Base-by-base conservation (phyloP, 2,329 filamentous ascomycete species). In the Alternaria sp. region DNA sequence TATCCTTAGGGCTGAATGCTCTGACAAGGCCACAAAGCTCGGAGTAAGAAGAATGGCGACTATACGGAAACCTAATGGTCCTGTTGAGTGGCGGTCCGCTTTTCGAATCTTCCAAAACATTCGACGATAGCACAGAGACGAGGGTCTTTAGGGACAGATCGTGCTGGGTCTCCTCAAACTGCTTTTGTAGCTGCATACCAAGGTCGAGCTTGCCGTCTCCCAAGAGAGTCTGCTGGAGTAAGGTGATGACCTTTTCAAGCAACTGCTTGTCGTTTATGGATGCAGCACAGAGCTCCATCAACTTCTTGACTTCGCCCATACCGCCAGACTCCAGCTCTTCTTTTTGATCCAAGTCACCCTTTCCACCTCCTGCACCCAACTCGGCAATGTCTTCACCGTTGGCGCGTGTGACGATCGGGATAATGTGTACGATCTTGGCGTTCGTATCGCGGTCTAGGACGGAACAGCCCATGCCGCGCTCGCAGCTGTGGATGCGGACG, bases 11-110 rank as follows among this genome's bases (percentile, higher is more conserved):
- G 26, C 82, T 86, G 70, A 97, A 91, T 0, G 84, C 83, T 4
- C 83, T 76, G 1, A 97, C 84, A 1, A 97, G 81, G 57, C 88
- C 81, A 66, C 92, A 91, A 3, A 97, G 85, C 76, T 97, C 95
- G 0, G 84, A 82, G 63, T 96, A 95, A 0, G 93, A 97, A 0
- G 95, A 96, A 78, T 98, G 95, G 1, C 95, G 87, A 0, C 95
- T 95, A 74, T 94, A 97, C 0, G 94, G 92, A 68, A 97, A 97
- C 19, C 82, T 84, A 23, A 81, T 80, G 0, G 72, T 69, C 36
- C 55, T 64, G 49, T 73, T 72, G 10, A 32, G 57, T 30, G 54
- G 62, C 8, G 28, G 19, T 9, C 46, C 36, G 6, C 46, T 23
- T 1, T 45, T 19, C 6, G 61, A 36, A 5, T 19, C 28, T 50